These are phyloP conservation scores for Parietichytrium sp. DNA, from an alignment of 108 stramenopile genomes.

Conservation along the genomic window DNA sequence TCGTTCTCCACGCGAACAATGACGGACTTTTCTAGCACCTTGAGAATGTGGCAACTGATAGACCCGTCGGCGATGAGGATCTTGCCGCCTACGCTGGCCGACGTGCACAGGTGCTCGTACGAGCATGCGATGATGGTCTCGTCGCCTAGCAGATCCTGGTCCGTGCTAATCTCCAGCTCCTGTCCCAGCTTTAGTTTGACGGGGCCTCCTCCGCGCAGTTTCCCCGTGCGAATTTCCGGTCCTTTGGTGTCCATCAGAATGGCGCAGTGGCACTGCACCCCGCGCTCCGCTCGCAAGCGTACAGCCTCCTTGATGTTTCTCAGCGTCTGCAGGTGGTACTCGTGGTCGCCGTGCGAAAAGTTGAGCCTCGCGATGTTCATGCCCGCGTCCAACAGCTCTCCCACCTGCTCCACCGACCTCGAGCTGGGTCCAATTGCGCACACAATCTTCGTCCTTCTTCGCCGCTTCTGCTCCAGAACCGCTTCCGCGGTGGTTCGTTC, in stretches of 20 bases:
- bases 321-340: slow-evolving; percentile 46
- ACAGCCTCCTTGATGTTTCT: not conserved
- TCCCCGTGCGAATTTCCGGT: slow-evolving; percentile 86
- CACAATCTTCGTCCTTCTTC: slow-evolving; percentile 6
- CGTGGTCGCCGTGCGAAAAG: slow-evolving; percentile 84
- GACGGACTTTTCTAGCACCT: slow-evolving; percentile 60
- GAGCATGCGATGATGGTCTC: slow-evolving; percentile 71
- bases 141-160: slow-evolving; percentile 72
- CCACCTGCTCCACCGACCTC: slow-evolving; percentile 62
- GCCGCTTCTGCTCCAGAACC: not conserved
- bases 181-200: slow-evolving; percentile 75
- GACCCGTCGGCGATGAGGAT: slow-evolving; percentile 81
- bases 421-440: slow-evolving; percentile 18
- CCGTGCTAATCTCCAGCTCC: slow-evolving; percentile 69
- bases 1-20: slow-evolving; percentile 72
- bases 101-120: slow-evolving; percentile 66
- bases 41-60: slow-evolving; percentile 63
- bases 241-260: slow-evolving; percentile 85
- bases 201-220: slow-evolving; percentile 75
- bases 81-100: slow-evolving; percentile 69
- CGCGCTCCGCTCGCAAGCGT: slow-evolving; percentile 26
- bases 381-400: slow-evolving; percentile 77
- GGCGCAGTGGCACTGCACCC: slow-evolving; percentile 53
- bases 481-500: not conserved
- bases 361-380: slow-evolving; percentile 87